These are phyloP conservation scores for Ceratobasidium sp. DNA, from an alignment of 1,284 basidiomycete genomes.

Conservation along the genomic window DNA sequence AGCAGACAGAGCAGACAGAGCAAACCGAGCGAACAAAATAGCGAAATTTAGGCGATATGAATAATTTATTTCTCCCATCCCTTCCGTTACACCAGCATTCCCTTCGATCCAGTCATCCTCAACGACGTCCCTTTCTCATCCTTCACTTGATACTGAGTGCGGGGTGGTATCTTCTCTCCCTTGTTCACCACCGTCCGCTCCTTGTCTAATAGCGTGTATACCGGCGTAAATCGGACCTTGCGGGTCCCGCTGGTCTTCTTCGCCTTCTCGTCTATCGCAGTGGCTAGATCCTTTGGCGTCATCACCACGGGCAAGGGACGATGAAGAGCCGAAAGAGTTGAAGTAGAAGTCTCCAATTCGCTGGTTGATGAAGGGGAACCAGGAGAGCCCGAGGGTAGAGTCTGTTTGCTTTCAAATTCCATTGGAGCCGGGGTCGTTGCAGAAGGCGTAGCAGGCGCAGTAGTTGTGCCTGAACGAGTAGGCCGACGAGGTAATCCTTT, in stretches of 20 bases:
- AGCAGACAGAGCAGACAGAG: not conserved
- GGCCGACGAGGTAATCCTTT: not conserved
- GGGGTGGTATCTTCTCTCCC: constrained; percentile 14
- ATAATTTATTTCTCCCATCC: not conserved
- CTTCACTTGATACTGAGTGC: constrained; percentile 2
- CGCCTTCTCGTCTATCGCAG: not conserved
- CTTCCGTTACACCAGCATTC: not conserved
- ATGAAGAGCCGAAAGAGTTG: not conserved
- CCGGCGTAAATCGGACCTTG: not conserved
- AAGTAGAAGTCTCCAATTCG: not conserved
- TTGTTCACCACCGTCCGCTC: constrained; percentile 11
- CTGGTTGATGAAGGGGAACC: not conserved
- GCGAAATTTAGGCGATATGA: no score
- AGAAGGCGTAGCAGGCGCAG: not conserved
- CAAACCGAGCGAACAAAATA: not conserved
- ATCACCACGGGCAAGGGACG: not conserved
- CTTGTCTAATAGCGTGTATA: not conserved
- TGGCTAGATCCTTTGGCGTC: not conserved
- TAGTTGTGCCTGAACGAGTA: not conserved
- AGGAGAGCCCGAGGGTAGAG: not conserved
- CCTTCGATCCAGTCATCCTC: not conserved
- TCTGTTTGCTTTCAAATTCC: not conserved
- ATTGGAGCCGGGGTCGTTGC: not conserved
- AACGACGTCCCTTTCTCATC: constrained; percentile 5
- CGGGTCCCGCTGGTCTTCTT: not conserved